Evolutionary conservation across 2,329 filamentous ascomycete genomes (phyloP), one percentile per base, ranked within the genome.

Genomic region (Alternaria arbusti): DNA sequence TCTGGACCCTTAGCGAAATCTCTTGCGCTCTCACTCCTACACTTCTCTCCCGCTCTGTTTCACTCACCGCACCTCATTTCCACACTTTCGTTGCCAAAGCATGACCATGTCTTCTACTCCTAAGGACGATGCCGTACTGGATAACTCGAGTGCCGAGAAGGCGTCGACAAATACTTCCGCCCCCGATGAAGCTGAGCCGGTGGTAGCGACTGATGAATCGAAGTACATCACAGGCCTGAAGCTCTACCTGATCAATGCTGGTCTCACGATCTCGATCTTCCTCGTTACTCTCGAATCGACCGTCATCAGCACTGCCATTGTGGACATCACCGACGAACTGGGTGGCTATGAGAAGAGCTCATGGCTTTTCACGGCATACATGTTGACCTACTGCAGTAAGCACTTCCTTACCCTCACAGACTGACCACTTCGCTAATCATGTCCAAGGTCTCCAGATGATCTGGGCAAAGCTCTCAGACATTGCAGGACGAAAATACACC

Each of bases 361-460:
- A 17, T 81, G 79, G 79, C 67, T 80, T 23, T 68, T 80, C 22
- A 80, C 47, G 2, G 76, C 74, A 17, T 81, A 79, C 23, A 45
- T 78, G 51, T 65, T 78, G 23, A 79, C 78, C 3, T 80, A 72
- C 50, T 74, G 78, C 22, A 75, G 74, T 79, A 71, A 40, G 68
- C 47, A 22, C 1, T 23, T 23, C 2, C 12, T n/a, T 17, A 11
- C 9, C 5, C 13, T 6, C 22, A 12, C 20, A 40, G 8, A 36
- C 4, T 1, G 20, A 8, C 4, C n/a, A 11, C 51, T 43, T 25
- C 15, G 22, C 51, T 54, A 43, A 54, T 8, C 11, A 10, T n/a
- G 30, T 17, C 11, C 6, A 45, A 54, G 45, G 28, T 30, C 32
- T 47, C 9, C 45, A 69, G 23, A 50, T 59, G 20, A 51, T 52